phyloP scores from a whole-genome alignment of 805 yeast genomes.

The Lipomyces sp. region DNA sequence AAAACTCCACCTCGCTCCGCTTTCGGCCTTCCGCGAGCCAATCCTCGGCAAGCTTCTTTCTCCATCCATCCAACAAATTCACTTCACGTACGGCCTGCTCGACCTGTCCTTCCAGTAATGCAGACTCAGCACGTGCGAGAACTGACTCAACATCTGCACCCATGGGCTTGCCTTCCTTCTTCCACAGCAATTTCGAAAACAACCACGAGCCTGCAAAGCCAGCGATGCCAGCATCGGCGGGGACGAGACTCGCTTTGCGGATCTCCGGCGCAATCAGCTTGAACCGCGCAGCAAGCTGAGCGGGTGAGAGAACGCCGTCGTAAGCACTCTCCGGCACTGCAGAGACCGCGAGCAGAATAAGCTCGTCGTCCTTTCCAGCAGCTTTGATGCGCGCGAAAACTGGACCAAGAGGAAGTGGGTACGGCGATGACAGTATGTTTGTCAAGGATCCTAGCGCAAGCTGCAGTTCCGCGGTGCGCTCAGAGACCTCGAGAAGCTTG shows the following conservation, averaged over 20 bases:
- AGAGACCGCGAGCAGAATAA: constrained; percentile 49
- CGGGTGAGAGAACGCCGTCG: constrained; percentile 65
- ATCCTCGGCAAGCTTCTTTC: constrained; percentile 81
- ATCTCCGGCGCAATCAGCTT: constrained; percentile 76
- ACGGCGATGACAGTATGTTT: constrained; percentile 42
- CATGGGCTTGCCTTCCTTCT: constrained; percentile 72
- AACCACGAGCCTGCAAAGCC: constrained; percentile 82
- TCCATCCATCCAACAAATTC: constrained; percentile 86
- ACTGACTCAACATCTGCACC: constrained; percentile 88
- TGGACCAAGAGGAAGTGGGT: constrained; percentile 41
- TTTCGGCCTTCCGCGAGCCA: constrained; percentile 90
- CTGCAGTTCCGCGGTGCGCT: constrained; percentile 44
- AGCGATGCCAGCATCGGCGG: constrained; percentile 92
- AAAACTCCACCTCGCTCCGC: constrained; percentile 81
- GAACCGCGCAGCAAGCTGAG: constrained; percentile 80
- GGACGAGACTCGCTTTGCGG: constrained; percentile 81
- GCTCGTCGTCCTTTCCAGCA: constrained; percentile 47
- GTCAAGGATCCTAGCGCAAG: constrained; percentile 46
- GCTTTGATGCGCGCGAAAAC: constrained; percentile 35
- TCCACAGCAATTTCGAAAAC: constrained; percentile 70
- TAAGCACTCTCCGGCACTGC: constrained; percentile 48
- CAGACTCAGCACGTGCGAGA: constrained; percentile 77
- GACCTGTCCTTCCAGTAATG: constrained; percentile 70
- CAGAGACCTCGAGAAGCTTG: constrained; percentile 41
- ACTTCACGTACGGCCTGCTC: constrained; percentile 91